These are phyloP conservation scores for Filobasidium wieringae DNA, from an alignment of 768 basidiomycete species.

Conservation along the genomic window DNA sequence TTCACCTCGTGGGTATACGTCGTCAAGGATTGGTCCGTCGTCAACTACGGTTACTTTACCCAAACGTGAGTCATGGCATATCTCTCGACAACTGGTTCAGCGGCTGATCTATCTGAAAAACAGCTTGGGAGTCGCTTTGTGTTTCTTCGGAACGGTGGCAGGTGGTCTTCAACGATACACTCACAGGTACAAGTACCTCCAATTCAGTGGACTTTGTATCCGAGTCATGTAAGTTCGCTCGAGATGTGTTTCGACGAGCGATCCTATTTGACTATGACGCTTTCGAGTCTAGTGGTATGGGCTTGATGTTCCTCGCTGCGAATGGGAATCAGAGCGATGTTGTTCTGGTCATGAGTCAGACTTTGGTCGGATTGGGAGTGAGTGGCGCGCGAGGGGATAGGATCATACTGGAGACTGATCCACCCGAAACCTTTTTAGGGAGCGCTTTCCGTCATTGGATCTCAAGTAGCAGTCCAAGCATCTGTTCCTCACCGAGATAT, in stretches of 20 bases:
- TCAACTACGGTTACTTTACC: slow-evolving; percentile 19
- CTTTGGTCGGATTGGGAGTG: slow-evolving; percentile 26
- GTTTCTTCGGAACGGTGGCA: slow-evolving; percentile 33
- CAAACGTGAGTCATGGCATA: slow-evolving; percentile 7
- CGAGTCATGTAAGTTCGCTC: slow-evolving; percentile 26
- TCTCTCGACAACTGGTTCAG: neutral
- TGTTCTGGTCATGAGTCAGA: slow-evolving; percentile 31
- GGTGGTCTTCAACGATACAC: slow-evolving; percentile 30
- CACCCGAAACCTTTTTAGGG: slow-evolving; percentile 4
- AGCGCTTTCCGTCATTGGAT: slow-evolving; percentile 31
- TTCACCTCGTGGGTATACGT: slow-evolving; percentile 31
- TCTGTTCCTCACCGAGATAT: slow-evolving; percentile 40
- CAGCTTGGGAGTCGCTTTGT: slow-evolving; percentile 21
- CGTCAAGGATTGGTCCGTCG: slow-evolving; percentile 36
- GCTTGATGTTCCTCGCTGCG: slow-evolving; percentile 20
- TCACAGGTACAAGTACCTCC: slow-evolving; percentile 37
- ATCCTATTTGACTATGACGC: neutral
- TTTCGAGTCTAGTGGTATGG: slow-evolving; percentile 19
- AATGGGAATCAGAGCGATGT: slow-evolving; percentile 19
- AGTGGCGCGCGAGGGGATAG: neutral
- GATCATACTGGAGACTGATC: neutral
- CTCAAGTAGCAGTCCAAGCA: slow-evolving; percentile 38
- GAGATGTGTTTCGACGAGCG: neutral
- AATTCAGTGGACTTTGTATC: slow-evolving; percentile 27
- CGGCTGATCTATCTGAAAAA: neutral